These are phyloP conservation scores for Aspergillus mulundensis DNA, from an alignment of 495 filamentous ascomycete species.

Conservation along the genomic window DNA sequence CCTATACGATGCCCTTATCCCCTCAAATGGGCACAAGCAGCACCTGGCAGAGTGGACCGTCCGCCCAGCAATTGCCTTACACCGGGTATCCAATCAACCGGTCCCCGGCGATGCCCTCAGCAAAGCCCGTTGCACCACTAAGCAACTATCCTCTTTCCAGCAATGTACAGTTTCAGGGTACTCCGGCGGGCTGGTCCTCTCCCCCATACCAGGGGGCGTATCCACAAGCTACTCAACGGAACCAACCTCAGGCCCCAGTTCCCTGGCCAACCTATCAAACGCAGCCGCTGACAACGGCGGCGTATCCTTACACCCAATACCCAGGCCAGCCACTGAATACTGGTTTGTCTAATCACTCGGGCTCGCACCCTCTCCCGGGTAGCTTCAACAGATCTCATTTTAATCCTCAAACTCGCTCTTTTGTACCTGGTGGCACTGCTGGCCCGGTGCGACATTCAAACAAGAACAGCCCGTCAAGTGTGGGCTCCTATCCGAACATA, in stretches of 20 bases:
- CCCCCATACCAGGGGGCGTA: conserved; percentile 39
- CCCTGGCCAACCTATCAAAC: conserved; percentile 40
- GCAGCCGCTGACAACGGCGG: conserved; percentile 42
- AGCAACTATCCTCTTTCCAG: conserved; percentile 38
- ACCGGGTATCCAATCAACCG: conserved; percentile 41
- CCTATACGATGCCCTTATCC: conserved; percentile 35
- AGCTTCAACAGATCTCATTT: conserved; percentile 81
- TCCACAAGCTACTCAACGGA: conserved; percentile 38
- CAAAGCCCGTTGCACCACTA: conserved; percentile 41
- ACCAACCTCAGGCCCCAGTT: conserved; percentile 30
- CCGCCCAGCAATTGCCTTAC: conserved; percentile 38
- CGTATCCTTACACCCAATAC: conserved; percentile 74
- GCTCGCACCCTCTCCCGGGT: conserved; percentile 72
- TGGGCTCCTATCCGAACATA: conserved; percentile 28
- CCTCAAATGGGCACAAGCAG: conserved; percentile 37
- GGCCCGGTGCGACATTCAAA: conserved; percentile 27
- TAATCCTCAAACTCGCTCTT: conserved; percentile 88
- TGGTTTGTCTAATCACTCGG: conserved; percentile 50
- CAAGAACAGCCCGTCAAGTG: conserved; percentile 28
- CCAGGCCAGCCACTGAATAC: conserved; percentile 64
- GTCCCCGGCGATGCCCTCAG: conserved; percentile 35
- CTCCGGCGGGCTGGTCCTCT: conserved; percentile 28
- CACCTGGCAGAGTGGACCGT: conserved; percentile 37
- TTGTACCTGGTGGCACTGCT: conserved; percentile 59
- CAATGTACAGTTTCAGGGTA: conserved; percentile 28